phyloP scores from a whole-genome alignment of 2,329 filamentous ascomycete species.

The Fusarium falciforme region DNA sequence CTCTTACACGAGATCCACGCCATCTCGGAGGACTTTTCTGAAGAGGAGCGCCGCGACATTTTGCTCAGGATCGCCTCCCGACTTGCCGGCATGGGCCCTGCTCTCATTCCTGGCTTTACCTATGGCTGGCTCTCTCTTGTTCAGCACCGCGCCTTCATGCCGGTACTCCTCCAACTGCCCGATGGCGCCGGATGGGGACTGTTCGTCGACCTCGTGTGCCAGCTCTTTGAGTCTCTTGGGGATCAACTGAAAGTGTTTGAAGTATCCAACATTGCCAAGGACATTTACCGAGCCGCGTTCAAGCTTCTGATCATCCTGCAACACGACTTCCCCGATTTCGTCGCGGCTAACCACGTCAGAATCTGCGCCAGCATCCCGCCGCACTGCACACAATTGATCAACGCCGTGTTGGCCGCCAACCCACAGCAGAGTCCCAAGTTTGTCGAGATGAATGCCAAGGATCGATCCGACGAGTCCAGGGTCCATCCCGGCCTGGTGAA shows the following conservation, averaged over 20 bases:
- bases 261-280: conserved; percentile 77
- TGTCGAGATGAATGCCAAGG: conserved; percentile 76
- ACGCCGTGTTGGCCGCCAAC: conserved; percentile 86
- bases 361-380: conserved; percentile 85
- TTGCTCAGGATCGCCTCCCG: conserved; percentile 77
- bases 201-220: conserved; percentile 79
- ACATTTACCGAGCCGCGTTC: conserved; percentile 85
- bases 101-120: conserved; percentile 82
- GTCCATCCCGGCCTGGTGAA: conserved; percentile 73
- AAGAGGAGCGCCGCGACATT: conserved; percentile 75
- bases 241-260: conserved; percentile 82
- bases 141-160: conserved; percentile 87
- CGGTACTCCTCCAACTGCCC: conserved; percentile 76
- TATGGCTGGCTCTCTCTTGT: conserved; percentile 88
- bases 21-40: conserved; percentile 67
- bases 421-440: conserved; percentile 78
- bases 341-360: conserved; percentile 86
- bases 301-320: conserved; percentile 88
- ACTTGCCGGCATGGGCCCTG: conserved; percentile 80
- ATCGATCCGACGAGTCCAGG: conserved; percentile 79
- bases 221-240: conserved; percentile 78
- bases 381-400: conserved; percentile 88
- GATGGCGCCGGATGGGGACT: conserved; percentile 79
- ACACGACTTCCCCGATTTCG: conserved; percentile 94
- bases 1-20: conserved; percentile 80